Base-by-base conservation (phyloP, 1,284 basidiomycete species). In the Abortiporus biennis region DNA sequence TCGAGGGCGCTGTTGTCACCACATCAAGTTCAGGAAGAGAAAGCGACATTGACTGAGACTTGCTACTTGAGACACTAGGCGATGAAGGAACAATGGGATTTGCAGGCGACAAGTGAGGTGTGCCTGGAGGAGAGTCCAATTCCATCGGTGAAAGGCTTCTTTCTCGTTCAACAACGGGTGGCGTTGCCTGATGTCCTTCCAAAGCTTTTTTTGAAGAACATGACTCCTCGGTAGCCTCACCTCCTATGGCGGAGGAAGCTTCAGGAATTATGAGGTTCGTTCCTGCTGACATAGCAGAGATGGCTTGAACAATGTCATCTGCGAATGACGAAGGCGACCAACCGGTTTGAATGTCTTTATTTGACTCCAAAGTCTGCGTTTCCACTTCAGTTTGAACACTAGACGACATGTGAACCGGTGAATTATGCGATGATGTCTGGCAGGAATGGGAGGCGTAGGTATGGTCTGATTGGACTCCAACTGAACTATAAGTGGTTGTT, bases 91-190 rank as follows among this genome's bases (percentile, higher is more conserved):
- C 51, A 5, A 58, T 34, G 17, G 42, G 47, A 27, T 44, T 27
- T 13, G 47, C 43, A 2, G 60, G 55, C 5, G 61, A 53, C 29
- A 47, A 50, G 19, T 61, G 47, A 27, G 64, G 64, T 15, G 63
- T 64, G 44, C 61, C 62, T 11, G 58, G 53, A 3, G 69, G 57
- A 6, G 75, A 74, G 49, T 69, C 72, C 36, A 79, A 63, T 42
- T 78, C 78, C 74, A 78, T 77, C 0, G 75, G 74, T 38, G 75
- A 74, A 35, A 72, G 59, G 56, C 68, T 77, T 44, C 70, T 59
- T n/a, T 66, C 61, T 43, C 49, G 55, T 29, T 48, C 51, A 8
- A n/a, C n/a, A n/a, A n/a, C n/a, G n/a, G n/a, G n/a, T n/a, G n/a
- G n/a, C n/a, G n/a, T n/a, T n/a, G n/a, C n/a, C n/a, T n/a, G n/a